A percentile compares a stretch with the other conserved stretches of the same genome.
Conservation (phyloP, 1,139 yeast genomes). For the Candida gigantensis region DNA sequence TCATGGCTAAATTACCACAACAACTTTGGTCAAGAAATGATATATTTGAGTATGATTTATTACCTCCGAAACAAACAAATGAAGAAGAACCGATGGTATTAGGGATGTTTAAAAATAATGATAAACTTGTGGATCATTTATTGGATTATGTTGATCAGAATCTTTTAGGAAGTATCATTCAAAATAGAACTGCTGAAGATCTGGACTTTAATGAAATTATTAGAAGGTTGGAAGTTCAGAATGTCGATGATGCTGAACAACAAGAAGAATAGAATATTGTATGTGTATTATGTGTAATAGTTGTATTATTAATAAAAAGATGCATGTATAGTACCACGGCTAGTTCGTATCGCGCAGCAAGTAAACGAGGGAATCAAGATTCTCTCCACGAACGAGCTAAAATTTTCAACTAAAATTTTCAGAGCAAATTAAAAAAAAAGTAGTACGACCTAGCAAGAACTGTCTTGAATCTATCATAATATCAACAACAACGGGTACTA, state of each 20-base stretch:
- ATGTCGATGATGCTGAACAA: constrained; percentile 12
- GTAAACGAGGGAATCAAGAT: too few relatives aligned
- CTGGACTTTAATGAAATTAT: constrained; percentile 28
- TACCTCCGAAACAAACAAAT: constrained; percentile 43
- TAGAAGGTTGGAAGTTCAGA: constrained; percentile 16
- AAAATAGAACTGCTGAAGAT: constrained; percentile 29
- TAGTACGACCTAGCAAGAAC: too few relatives aligned
- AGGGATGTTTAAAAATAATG: constrained; percentile 22
- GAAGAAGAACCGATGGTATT: constrained; percentile 20
- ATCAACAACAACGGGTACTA: background rate
- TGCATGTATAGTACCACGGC: background rate
- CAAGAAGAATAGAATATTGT: background rate
- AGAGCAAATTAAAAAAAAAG: too few relatives aligned
- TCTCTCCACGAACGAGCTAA: too few relatives aligned
- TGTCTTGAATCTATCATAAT: too few relatives aligned
- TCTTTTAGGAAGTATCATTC: constrained; percentile 39
- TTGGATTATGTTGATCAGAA: constrained; percentile 42
- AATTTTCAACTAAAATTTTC: too few relatives aligned
- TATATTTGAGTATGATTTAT: constrained; percentile 66
- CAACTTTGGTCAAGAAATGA: constrained; percentile 63
- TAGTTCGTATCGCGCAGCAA: too few relatives aligned
- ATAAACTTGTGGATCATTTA: constrained; percentile 31
- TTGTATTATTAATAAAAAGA: too few relatives aligned
- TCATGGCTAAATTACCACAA: constrained; percentile 69
- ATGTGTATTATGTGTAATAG: too few relatives aligned